These are phyloP conservation scores for Artemisia annua DNA, from an alignment of 129 eudicot species.

Conservation along the genomic window DNA sequence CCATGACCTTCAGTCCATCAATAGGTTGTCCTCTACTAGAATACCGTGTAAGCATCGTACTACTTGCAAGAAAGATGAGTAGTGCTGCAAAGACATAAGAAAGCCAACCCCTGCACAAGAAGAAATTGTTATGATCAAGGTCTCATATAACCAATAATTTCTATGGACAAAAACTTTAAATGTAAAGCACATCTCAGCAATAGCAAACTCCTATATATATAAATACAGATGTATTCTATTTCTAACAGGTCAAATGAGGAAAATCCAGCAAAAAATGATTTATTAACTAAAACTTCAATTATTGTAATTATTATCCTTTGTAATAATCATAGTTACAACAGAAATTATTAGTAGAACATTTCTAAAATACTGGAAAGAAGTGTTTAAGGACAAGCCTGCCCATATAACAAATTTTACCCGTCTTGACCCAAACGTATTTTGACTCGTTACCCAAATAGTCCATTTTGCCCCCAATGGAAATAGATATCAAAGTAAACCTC, in stretches of 20 bases:
- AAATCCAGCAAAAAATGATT: too few relatives aligned
- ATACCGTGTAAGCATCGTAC: constrained; percentile 55
- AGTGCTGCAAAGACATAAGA: constrained; percentile 56
- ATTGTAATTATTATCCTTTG: too few relatives aligned
- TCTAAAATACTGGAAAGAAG: too few relatives aligned
- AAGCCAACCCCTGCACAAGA: constrained; percentile 73
- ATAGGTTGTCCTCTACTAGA: constrained; percentile 45
- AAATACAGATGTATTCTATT: too few relatives aligned
- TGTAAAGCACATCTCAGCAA: constrained; percentile 3
- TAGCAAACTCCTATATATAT: constrained; percentile 7
- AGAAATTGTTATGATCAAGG: constrained; percentile 2
- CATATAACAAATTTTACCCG: too few relatives aligned
- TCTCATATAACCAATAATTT: background rate
- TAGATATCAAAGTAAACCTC: constrained; percentile 25
- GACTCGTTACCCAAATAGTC: too few relatives aligned
- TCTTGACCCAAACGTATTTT: too few relatives aligned
- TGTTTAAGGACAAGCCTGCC: too few relatives aligned
- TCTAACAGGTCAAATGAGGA: too few relatives aligned
- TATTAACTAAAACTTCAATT: too few relatives aligned
- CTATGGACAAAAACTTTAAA: background rate
- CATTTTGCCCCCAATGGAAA: constrained; percentile 1
- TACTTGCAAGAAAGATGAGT: constrained; percentile 48
- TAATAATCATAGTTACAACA: too few relatives aligned
- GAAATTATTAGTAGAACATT: too few relatives aligned
- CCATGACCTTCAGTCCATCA: constrained; percentile 66